Conservation (phyloP, 257 asterid species). For the Solanum phureja region DNA sequence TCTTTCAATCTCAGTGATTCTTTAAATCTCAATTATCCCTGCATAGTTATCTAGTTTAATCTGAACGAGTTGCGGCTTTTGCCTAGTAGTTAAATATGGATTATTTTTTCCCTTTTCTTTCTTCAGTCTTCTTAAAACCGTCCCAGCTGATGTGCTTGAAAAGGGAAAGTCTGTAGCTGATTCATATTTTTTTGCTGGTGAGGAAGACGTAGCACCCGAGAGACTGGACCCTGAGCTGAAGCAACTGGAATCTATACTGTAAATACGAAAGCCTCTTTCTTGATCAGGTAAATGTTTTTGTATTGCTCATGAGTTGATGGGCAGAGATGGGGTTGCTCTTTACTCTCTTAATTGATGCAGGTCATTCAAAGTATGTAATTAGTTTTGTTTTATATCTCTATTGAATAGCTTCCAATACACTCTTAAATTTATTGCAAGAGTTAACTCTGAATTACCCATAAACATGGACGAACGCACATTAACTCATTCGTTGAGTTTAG, state of each 20-base stretch:
- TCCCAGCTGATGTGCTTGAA: slow-evolving; percentile 69
- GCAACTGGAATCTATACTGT: slow-evolving; percentile 60
- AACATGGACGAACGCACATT: no score
- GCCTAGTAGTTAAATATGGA: neutral
- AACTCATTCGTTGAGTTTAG: no score
- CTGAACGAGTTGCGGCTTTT: neutral
- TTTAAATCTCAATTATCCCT: neutral
- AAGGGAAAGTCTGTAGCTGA: slow-evolving; percentile 84
- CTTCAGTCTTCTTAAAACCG: slow-evolving; percentile 67
- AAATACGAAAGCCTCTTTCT: neutral
- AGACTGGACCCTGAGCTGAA: slow-evolving; percentile 47
- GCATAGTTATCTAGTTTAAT: neutral
- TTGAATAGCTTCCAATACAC: neutral
- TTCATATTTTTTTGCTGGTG: slow-evolving; percentile 39
- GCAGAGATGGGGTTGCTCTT: neutral
- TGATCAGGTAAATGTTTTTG: neutral
- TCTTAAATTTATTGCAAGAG: neutral
- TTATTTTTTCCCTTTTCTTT: neutral
- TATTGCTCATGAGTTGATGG: neutral
- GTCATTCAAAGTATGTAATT: neutral
- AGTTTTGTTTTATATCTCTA: neutral
- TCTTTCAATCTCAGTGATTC: neutral
- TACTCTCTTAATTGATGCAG: neutral
- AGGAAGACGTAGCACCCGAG: slow-evolving; percentile 23
- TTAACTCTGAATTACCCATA: no score